Percentiles rank a stretch among this genome's conserved stretches.
Conservation (phyloP, 164 flowering plant species). For the Brasenia schreberi region DNA sequence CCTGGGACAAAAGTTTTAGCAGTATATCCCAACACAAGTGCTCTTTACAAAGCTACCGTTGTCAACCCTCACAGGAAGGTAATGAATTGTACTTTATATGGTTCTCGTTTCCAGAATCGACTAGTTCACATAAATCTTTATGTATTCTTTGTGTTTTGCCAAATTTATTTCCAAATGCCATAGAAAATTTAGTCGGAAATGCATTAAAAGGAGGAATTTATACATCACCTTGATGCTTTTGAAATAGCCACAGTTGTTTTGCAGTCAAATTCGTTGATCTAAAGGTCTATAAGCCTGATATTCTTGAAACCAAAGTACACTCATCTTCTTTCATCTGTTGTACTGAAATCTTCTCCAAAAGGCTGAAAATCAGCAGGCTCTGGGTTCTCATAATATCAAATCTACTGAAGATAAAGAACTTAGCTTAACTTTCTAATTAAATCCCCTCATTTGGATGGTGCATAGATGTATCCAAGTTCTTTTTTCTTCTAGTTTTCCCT, state of each 20-base stretch:
- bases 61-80: constrained; percentile 76
- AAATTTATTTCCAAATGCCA: not conserved
- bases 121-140: not conserved
- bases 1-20: constrained; percentile 84
- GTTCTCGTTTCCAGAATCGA: not conserved
- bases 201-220: not conserved
- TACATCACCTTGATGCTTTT: not conserved
- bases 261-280: too few species aligned
- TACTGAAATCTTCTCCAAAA: not conserved
- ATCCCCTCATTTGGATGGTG: too few species aligned
- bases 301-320: not conserved
- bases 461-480: too few species aligned
- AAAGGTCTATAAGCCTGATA: not conserved
- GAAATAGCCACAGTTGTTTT: too few species aligned
- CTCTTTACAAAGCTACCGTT: constrained; percentile 92
- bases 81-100: not conserved
- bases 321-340: not conserved
- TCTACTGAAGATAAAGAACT: too few species aligned
- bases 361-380: too few species aligned
- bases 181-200: not conserved
- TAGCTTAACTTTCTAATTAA: too few species aligned
- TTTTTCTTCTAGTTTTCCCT: too few species aligned
- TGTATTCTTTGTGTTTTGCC: not conserved
- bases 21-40: constrained; percentile 90
- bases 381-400: too few species aligned